Evolutionary conservation across 768 basidiomycete species (phyloP), one percentile per base, ranked within the genome.

Genomic region (Mycena indigotica): DNA sequence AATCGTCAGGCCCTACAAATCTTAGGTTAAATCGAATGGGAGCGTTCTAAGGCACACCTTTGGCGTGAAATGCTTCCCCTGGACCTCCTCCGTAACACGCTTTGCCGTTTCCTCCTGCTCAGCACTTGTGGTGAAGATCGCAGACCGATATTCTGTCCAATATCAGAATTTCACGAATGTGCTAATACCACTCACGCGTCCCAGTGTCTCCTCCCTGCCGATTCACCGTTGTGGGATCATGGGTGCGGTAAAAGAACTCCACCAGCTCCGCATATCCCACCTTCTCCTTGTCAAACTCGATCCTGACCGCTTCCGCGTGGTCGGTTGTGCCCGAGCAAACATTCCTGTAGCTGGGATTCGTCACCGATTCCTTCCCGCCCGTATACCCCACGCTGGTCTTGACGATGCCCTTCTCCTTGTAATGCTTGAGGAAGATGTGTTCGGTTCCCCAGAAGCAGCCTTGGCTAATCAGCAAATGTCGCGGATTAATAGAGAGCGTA

Each of bases 211-310:
- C 74, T 5, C 88, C 88, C 67, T 89, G 88, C 21, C 76, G 69
- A 70, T 90, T 81, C 55, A 76, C 66, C 0, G 85, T 85, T 25
- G 88, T 89, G 0, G 89, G 86, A 59, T 91, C 89, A 62, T 91
- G 89, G 4, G 85, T 85, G 52, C 90, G 78, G 68, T 87, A 90
- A 70, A 90, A 89, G 75, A 88, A 89, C 70, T 90, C 87, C 17
- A 89, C 86, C 24, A 91, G 81, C 66, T 91, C 87, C 13, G 75
- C 87, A 61, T 90, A 92, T n/a, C 75, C 78, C 29, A 91, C 81
- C 50, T 82, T 69, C 4, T 70, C 70, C 0, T 84, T 83, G 66
- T 89, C 87, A 55, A 86, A 91, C 67, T 85, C 83, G 60, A 92
- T 80, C 66, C 78, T 77, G 59, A 87, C 66, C 4, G 87, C 85